Percentiles rank a stretch among this genome's conserved stretches.
phyloP scores from a whole-genome alignment of 257 asterid species.

The Misopates orontium region DNA sequence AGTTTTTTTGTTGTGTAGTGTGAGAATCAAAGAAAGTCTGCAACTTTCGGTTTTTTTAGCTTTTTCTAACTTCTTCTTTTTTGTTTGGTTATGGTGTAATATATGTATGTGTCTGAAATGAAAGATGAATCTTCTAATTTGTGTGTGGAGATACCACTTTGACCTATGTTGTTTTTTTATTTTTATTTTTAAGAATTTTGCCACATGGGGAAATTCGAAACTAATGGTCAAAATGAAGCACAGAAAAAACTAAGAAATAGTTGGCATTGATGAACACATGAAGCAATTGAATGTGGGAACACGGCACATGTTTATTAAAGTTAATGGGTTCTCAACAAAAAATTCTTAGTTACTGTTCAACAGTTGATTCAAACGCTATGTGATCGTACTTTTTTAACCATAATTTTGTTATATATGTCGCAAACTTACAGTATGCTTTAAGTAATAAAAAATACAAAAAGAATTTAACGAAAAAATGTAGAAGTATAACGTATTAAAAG shows the following conservation, averaged over 20 bases:
- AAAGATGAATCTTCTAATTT: slow-evolving; percentile 9
- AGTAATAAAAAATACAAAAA: too few relatives aligned
- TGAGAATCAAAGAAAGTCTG: slow-evolving; percentile 26
- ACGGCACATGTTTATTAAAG: too few relatives aligned
- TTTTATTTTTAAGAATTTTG: slow-evolving; percentile 6
- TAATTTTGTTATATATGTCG: too few relatives aligned
- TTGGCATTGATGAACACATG: slow-evolving; percentile 42
- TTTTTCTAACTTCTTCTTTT: not conserved
- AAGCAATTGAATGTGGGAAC: slow-evolving; percentile 28
- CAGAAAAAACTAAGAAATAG: slow-evolving; percentile 4
- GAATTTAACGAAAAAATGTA: too few relatives aligned
- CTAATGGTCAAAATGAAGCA: slow-evolving; percentile 13
- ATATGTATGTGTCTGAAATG: not conserved
- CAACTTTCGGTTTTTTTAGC: slow-evolving; percentile 19
- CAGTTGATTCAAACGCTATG: too few relatives aligned
- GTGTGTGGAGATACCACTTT: slow-evolving; percentile 22
- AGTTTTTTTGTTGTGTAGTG: slow-evolving; percentile 22
- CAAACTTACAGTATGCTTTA: too few relatives aligned
- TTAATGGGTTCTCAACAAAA: too few relatives aligned
- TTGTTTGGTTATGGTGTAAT: too few relatives aligned
- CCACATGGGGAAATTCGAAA: slow-evolving; percentile 17
- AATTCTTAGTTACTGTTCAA: too few relatives aligned
- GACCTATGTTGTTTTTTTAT: slow-evolving; percentile 9
- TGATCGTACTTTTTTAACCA: too few relatives aligned
- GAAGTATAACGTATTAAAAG: too few relatives aligned